A percentile compares a stretch with the other conserved stretches of the same genome.
These are phyloP conservation scores for Fusarium liriodendri DNA, from an alignment of 2,329 filamentous ascomycete species.

Conservation along the genomic window DNA sequence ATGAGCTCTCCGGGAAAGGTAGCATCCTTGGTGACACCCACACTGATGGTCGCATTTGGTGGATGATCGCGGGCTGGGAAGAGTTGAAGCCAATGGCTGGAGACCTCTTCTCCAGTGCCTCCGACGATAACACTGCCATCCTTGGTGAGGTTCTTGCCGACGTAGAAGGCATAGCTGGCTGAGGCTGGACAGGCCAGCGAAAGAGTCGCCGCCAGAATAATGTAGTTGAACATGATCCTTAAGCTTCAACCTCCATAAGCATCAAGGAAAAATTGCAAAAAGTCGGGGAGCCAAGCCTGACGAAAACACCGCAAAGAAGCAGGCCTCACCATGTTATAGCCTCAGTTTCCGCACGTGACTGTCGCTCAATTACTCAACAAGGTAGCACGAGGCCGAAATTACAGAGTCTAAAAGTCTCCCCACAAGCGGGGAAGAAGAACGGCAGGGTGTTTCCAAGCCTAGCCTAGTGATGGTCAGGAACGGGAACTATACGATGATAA, in stretches of 20 bases:
- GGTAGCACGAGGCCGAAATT: conserved; percentile 21
- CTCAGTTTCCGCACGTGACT: conserved; percentile 21
- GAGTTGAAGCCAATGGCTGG: conserved; percentile 59
- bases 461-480: conserved; percentile 6
- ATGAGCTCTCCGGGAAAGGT: conserved; percentile 36
- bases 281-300: background rate
- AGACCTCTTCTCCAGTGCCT: conserved; percentile 60
- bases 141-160: conserved; percentile 57
- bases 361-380: conserved; percentile 25
- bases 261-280: background rate
- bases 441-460: background rate
- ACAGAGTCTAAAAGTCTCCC: background rate
- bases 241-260: background rate
- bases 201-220: conserved; percentile 13
- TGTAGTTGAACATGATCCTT: conserved; percentile 16
- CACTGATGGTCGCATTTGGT: conserved; percentile 52
- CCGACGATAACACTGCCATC: conserved; percentile 57
- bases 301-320: conserved; percentile 8
- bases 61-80: conserved; percentile 55
- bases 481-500: background rate
- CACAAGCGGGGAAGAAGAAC: background rate
- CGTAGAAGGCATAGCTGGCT: conserved; percentile 59
- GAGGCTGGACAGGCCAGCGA: conserved; percentile 27
- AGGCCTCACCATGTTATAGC: conserved; percentile 11
- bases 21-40: conserved; percentile 37